phyloP scores from a whole-genome alignment of 352 stramenopile genomes.

The Globisporangium parvum region DNA sequence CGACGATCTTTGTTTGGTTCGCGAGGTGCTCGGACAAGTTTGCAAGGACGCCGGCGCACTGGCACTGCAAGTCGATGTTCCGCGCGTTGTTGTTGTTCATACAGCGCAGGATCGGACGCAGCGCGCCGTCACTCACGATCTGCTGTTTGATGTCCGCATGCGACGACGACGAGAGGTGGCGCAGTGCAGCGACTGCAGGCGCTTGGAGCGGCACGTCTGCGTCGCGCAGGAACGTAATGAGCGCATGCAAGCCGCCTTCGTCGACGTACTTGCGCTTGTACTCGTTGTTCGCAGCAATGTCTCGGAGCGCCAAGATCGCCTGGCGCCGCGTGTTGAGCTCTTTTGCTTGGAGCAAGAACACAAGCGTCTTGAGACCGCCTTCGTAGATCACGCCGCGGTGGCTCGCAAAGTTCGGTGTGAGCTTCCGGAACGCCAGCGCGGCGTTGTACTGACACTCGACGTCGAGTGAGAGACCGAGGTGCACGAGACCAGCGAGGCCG shows the following conservation, averaged over 20 bases:
- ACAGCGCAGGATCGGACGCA: slow-evolving; percentile 86
- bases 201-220: slow-evolving; percentile 87
- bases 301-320: slow-evolving; percentile 84
- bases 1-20: slow-evolving; percentile 90
- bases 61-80: slow-evolving; percentile 90
- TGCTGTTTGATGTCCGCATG: slow-evolving; percentile 82
- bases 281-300: slow-evolving; percentile 86
- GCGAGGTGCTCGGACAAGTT: slow-evolving; percentile 91
- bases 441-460: slow-evolving; percentile 94
- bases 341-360: slow-evolving; percentile 87
- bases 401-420: slow-evolving; percentile 88
- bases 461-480: slow-evolving; percentile 87
- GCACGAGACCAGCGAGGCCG: slow-evolving; percentile 87
- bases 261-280: slow-evolving; percentile 85
- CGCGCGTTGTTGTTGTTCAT: slow-evolving; percentile 60
- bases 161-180: slow-evolving; percentile 78
- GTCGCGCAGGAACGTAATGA: slow-evolving; percentile 88
- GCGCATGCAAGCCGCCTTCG: slow-evolving; percentile 78
- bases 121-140: slow-evolving; percentile 74
- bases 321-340: slow-evolving; percentile 92
- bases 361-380: slow-evolving; percentile 88
- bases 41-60: slow-evolving; percentile 90
- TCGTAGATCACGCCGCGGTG: slow-evolving; percentile 85
- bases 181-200: slow-evolving; percentile 84
- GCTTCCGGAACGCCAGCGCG: slow-evolving; percentile 91